Conservation (phyloP, 2,329 filamentous ascomycete species). For the Claviceps humidiphila region DNA sequence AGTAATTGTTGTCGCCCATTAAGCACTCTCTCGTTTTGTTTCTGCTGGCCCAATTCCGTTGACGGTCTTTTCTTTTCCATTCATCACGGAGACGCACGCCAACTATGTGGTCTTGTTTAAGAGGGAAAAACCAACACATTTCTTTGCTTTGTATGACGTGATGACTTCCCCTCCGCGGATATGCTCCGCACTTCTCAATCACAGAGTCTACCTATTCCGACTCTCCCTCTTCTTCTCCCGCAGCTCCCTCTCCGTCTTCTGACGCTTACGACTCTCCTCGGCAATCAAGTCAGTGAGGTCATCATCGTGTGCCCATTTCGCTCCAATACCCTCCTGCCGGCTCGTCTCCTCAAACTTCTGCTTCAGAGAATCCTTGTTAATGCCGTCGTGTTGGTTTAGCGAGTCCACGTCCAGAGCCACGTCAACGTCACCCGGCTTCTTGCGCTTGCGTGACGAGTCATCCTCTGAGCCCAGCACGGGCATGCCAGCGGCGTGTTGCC, state of each 20-base stretch:
- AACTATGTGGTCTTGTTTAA: too few relatives aligned
- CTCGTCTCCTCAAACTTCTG: constrained; percentile 65
- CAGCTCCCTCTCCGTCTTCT: constrained; percentile 77
- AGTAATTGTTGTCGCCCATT: too few relatives aligned
- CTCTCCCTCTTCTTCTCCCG: constrained; percentile 48
- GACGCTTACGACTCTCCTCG: constrained; percentile 77
- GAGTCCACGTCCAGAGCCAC: constrained; percentile 81
- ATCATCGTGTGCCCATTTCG: constrained; percentile 65
- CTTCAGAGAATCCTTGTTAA: constrained; percentile 74
- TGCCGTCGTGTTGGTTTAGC: constrained; percentile 57
- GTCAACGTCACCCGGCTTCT: constrained; percentile 93
- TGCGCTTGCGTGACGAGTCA: constrained; percentile 66
- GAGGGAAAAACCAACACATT: too few relatives aligned
- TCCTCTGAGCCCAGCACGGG: constrained; percentile 75
- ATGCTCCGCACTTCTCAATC: too few relatives aligned
- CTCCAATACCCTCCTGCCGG: constrained; percentile 51
- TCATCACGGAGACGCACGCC: too few relatives aligned
- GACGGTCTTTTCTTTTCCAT: too few relatives aligned
- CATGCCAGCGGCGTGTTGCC: constrained; percentile 33
- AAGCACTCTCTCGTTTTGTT: too few relatives aligned
- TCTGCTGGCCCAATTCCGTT: too few relatives aligned
- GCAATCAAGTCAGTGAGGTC: constrained; percentile 94
- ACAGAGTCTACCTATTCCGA: constrained; percentile 28
- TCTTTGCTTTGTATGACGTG: too few relatives aligned
- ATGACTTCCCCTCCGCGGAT: too few relatives aligned